Percentiles rank a stretch among this genome's conserved stretches.
Conservation (phyloP, 2,329 filamentous ascomycete species). For the Iodosphaeria phyllophila region DNA sequence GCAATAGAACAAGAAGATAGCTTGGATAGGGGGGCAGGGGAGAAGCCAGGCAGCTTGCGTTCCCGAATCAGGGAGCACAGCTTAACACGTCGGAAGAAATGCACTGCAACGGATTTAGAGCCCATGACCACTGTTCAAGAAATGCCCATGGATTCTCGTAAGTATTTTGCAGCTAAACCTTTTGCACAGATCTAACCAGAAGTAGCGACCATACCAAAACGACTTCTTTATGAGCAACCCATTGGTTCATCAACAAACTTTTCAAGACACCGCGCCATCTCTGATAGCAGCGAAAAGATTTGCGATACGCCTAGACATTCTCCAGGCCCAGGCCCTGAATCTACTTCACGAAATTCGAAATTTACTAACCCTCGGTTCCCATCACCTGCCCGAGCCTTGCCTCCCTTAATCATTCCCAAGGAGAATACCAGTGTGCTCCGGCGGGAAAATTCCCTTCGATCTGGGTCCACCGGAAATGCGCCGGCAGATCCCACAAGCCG, state of each 20-base stretch:
- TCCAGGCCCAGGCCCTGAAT: slow-evolving; percentile 8
- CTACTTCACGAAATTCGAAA: not conserved
- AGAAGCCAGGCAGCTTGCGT: slow-evolving; percentile 26
- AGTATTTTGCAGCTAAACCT: slow-evolving; percentile 14
- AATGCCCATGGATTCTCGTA: slow-evolving; percentile 51
- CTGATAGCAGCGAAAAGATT: slow-evolving; percentile 7
- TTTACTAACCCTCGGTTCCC: slow-evolving; percentile 3
- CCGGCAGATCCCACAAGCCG: slow-evolving; percentile 20
- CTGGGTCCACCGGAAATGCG: slow-evolving; percentile 26
- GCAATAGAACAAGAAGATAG: slow-evolving; percentile 8
- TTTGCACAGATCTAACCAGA: slow-evolving; percentile 6
- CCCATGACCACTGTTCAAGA: slow-evolving; percentile 54
- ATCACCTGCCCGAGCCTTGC: slow-evolving; percentile 25
- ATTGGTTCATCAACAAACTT: slow-evolving; percentile 38
- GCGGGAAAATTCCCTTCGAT: slow-evolving; percentile 21
- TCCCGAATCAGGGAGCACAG: slow-evolving; percentile 38
- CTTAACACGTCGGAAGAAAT: slow-evolving; percentile 38
- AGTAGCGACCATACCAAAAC: slow-evolving; percentile 47
- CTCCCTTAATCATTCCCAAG: slow-evolving; percentile 36
- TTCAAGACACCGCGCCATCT: slow-evolving; percentile 24
- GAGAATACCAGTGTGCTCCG: slow-evolving; percentile 13
- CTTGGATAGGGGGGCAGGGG: slow-evolving; percentile 19
- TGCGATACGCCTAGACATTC: slow-evolving; percentile 6
- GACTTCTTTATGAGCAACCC: slow-evolving; percentile 44
- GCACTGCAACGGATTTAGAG: slow-evolving; percentile 44